phyloP scores from a whole-genome alignment of 179 eudicot genomes.

The Drosera spatulata region DNA sequence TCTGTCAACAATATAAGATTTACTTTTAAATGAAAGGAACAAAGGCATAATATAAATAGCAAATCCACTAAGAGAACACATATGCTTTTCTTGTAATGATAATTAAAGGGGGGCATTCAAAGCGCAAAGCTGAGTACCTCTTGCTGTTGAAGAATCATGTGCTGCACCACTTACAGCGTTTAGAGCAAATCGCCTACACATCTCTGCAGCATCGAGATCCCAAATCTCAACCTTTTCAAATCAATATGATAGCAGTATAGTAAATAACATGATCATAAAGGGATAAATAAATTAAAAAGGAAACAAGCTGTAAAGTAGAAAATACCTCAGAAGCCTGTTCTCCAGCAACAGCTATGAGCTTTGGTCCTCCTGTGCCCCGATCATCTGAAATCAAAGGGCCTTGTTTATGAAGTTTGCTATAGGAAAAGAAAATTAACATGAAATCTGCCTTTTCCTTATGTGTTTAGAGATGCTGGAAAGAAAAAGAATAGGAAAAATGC shows the following conservation, averaged over 20 bases:
- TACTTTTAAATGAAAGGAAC: too few relatives aligned
- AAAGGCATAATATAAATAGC: too few relatives aligned
- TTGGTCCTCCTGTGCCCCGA: constrained; percentile 28
- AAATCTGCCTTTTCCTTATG: too few relatives aligned
- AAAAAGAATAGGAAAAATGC: too few relatives aligned
- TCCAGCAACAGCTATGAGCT: constrained; percentile 64
- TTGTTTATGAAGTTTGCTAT: constrained; percentile 3
- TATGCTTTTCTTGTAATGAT: too few relatives aligned
- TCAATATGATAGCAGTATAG: constrained; percentile 9
- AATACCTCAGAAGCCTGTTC: constrained; percentile 60
- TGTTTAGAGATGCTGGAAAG: too few relatives aligned
- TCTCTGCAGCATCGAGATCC: constrained; percentile 74
- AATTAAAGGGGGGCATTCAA: too few relatives aligned
- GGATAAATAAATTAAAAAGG: constrained; percentile 1
- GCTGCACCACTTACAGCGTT: constrained; percentile 15
- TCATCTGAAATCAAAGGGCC: constrained; percentile 21
- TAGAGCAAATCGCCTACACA: constrained; percentile 37
- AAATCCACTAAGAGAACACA: too few relatives aligned
- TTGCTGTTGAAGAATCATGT: constrained; percentile 26
- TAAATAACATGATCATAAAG: constrained; percentile 7
- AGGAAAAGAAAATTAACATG: too few relatives aligned
- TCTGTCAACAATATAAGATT: too few relatives aligned
- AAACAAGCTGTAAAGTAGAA: not conserved
- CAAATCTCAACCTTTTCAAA: constrained; percentile 82
- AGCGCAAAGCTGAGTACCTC: too few relatives aligned